These are phyloP conservation scores for Calonectria henricotiae DNA, from an alignment of 2,329 filamentous ascomycete genomes.

Conservation along the genomic window DNA sequence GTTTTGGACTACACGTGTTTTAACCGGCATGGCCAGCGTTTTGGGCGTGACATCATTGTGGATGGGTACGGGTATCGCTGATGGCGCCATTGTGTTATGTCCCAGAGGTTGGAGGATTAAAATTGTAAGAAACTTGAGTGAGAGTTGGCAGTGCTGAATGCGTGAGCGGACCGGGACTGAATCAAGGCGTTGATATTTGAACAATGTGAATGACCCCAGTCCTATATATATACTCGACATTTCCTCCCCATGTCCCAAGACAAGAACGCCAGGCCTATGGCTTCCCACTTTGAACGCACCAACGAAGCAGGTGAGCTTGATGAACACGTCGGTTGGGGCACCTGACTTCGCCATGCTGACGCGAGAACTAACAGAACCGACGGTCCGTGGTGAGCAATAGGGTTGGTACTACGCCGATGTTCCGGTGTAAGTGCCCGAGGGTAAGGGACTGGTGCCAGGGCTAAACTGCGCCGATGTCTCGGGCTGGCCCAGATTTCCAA, in stretches of 20 bases:
- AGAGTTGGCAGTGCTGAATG: neutral
- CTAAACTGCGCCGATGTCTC: neutral
- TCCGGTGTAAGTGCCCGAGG: neutral
- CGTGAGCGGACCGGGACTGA: neutral
- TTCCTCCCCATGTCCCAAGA: neutral
- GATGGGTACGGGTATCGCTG: neutral
- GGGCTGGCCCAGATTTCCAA: neutral
- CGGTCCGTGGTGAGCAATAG: neutral
- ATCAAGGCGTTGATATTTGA: neutral
- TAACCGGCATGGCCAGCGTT: neutral
- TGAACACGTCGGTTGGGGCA: neutral
- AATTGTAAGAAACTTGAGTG: neutral
- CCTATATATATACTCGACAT: neutral
- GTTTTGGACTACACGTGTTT: neutral
- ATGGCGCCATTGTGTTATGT: neutral
- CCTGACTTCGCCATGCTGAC: slow-evolving; percentile 7
- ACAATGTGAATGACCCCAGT: neutral
- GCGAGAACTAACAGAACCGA: neutral
- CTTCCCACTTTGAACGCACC: too few species aligned
- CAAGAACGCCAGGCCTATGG: neutral
- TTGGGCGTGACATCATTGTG: neutral
- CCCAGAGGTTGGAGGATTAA: neutral
- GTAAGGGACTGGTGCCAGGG: neutral
- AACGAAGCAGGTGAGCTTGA: neutral
- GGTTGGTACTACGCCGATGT: neutral